phyloP scores from a whole-genome alignment of 139 green algal genomes.

The Picochlorum sp. region DNA sequence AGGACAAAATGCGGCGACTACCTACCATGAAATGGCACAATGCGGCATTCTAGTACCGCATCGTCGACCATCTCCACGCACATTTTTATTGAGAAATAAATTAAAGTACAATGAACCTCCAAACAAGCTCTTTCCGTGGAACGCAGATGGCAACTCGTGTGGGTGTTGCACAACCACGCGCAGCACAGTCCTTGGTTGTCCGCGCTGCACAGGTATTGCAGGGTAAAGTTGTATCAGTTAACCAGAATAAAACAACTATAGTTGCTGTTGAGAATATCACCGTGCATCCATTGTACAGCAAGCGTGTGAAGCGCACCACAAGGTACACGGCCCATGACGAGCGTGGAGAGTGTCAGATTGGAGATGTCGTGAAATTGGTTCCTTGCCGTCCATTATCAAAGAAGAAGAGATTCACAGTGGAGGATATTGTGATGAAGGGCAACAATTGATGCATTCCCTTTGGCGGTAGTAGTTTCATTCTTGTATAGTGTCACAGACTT shows the following conservation, averaged over 20 bases:
- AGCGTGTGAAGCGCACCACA: constrained; percentile 27
- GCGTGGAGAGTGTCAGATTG: constrained; percentile 20
- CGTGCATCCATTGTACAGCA: constrained; percentile 35
- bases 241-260: constrained; percentile 42
- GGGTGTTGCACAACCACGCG: constrained; percentile 1
- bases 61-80: no score
- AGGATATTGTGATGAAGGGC: constrained; percentile 5
- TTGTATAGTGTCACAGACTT: background rate
- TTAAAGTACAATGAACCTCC: constrained; percentile 3
- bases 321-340: constrained; percentile 41
- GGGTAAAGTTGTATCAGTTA: constrained; percentile 31
- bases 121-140: constrained; percentile 1
- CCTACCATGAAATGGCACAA: no score
- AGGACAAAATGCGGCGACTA: no score
- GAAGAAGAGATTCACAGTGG: constrained; percentile 31
- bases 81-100: background rate
- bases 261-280: constrained; percentile 24
- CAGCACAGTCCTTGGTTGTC: background rate
- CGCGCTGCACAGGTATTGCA: constrained; percentile 19
- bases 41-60: no score
- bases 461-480: background rate
- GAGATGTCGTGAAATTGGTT: constrained; percentile 27
- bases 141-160: constrained; percentile 1
- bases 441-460: no score
- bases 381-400: constrained; percentile 31